Evolutionary conservation across 768 basidiomycete species (phyloP).

Genomic region (Suillus paluster): DNA sequence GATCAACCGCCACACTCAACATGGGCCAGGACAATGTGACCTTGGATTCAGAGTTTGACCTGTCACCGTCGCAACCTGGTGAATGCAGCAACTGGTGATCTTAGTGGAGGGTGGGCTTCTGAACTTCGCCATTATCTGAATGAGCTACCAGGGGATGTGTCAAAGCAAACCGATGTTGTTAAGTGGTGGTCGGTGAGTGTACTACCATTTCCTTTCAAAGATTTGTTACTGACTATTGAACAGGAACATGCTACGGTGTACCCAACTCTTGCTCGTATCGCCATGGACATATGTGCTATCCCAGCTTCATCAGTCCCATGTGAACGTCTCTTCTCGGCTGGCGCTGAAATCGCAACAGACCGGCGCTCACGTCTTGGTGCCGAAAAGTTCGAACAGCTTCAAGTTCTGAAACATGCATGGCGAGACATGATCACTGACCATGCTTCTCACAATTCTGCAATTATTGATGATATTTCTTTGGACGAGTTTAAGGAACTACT

Average conservation of each 20-base stretch:
- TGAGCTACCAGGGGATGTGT: too few species aligned
- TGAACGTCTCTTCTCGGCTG: slow-evolving; percentile 20
- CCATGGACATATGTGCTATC: slow-evolving; percentile 6
- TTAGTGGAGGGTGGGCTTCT: too few species aligned
- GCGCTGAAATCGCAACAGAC: slow-evolving; percentile 10
- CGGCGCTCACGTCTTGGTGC: slow-evolving; percentile 2
- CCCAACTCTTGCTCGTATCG: slow-evolving; percentile 4
- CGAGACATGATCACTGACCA: slow-evolving; percentile 8
- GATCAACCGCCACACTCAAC: too few species aligned
- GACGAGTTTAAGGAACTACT: slow-evolving; percentile 6
- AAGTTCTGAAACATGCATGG: slow-evolving; percentile 18
- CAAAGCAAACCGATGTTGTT: too few species aligned
- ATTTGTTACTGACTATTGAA: background rate
- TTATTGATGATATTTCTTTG: slow-evolving; percentile 14
- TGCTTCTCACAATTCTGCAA: slow-evolving; percentile 8
- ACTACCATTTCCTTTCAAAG: too few species aligned
- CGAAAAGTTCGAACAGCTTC: slow-evolving; percentile 13
- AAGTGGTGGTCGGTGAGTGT: too few species aligned
- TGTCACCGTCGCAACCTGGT: too few species aligned
- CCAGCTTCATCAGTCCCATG: too few species aligned
- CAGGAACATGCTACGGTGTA: slow-evolving; percentile 3
- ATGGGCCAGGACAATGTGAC: too few species aligned
- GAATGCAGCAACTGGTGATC: too few species aligned
- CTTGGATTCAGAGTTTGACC: too few species aligned
- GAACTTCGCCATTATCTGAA: too few species aligned